Evolutionary conservation across 208 protist genomes (phyloP), one percentile per base, ranked within the genome.

Genomic region (Angomonas ambiguus): DNA sequence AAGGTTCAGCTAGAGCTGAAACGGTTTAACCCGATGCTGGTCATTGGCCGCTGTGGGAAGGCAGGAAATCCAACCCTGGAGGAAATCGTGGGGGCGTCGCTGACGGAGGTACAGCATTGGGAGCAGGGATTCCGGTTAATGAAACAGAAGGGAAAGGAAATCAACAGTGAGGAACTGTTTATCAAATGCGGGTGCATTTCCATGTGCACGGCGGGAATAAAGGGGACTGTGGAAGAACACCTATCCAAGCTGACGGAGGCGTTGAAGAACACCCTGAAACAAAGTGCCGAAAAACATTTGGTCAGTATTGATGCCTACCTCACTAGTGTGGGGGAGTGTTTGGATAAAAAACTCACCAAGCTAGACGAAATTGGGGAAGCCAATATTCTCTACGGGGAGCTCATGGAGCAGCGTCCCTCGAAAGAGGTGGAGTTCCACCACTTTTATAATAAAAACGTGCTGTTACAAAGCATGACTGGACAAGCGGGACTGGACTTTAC

Each of bases 71-170:
- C 88, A 1, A 76, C 86, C 24, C 56, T 98, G 3, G 93, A 98
- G 69, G 79, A 87, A 25, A 93, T 98, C 67, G 91, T 97, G 11
- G 80, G 80, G 24, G 69, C 85, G 58, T 73, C 92, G 28, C 68
- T 98, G 38, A 89, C 74, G 2, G 88, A 98, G 69, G 92, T 97
- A n/a, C 82, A 87, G 59, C 92, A 98, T 62, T 99, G 89, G 91
- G 96, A 99, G 74, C 83, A 91, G 73, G 97, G 96, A 69, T 93
- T 98, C 62, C 90, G 91, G 8, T 72, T 98, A 58, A 78, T 99
- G 13, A 98, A 98, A 78, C 80, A 95, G 64, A 97, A 97, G 71
- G 91, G 90, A 27, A 96, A 97, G 76, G 95, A 98, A 62, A 94
- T 97, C 57, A 96, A 97, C 71, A 62, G 82, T 38, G 84, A 98